Evolutionary conservation across 2,329 filamentous ascomycete species (phyloP), one percentile per base, ranked within the genome.

Genomic region (Aspergillus tamarii): DNA sequence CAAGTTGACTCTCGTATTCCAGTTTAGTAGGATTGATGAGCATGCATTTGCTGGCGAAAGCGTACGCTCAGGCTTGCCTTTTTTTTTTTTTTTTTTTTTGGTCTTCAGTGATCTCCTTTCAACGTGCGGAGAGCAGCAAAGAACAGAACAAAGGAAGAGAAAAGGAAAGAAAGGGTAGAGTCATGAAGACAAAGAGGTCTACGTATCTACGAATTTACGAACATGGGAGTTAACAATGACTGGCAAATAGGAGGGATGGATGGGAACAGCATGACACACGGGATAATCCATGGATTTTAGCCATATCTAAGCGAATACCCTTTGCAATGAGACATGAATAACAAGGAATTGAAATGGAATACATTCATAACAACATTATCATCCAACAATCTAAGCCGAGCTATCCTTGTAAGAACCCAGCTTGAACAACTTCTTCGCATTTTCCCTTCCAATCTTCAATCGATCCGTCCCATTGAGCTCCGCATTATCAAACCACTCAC

Each of bases 381-480:
- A 52, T n/a, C 9, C 5, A 21, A 23, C 11, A 43, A 23, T 41
- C 46, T 59, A 74, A 58, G 74, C 72, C 36, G 64, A 66, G 36
- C 68, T 72, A 70, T 77, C 76, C 67, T 76, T 74, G 60, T 76
- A 78, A 32, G 62, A 39, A 36, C 70, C 72, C 59, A 78, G 58
- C 65, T 79, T 70, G 41, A 83, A 81, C 61, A 83, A 57, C 59
- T 67, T 76, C 76, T 80, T 82, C 50, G 81, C 80, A 71, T 83
- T 83, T 60, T 82, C 80, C 64, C 79, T 72, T 5, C 81, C 81
- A 71, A 83, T 82, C 71, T 80, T 80, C 66, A 72, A 67, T 46
- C 74, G 72, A 65, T 77, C 78, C 1, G 67, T 69, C 9, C 73
- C 70, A 30, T 77, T 78, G 70, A 81, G 71, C 68, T 80, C 78